These are phyloP conservation scores for Paramecium tetraurelia DNA, from an alignment of 73 alveolate genomes.

Conservation along the genomic window DNA sequence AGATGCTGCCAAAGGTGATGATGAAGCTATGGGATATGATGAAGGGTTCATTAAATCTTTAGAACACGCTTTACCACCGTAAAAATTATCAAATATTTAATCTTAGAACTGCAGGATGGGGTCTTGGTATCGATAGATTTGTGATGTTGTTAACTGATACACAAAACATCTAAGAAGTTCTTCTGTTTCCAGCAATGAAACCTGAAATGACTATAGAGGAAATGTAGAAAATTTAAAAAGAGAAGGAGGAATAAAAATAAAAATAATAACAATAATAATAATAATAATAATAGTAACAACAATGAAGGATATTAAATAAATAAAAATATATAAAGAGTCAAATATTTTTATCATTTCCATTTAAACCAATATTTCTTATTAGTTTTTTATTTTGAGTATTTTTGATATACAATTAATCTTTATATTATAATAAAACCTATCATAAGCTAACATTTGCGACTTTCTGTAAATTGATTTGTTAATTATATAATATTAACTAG, in stretches of 20 bases:
- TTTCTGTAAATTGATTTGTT: background rate
- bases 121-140: constrained; percentile 95
- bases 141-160: constrained; percentile 94
- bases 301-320: background rate
- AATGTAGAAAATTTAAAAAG: constrained; percentile 46
- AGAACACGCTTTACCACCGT: constrained; percentile 98
- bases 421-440: no score
- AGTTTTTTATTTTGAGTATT: no score
- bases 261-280: background rate
- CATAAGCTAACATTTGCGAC: no score
- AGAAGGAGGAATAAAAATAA: constrained; percentile 49
- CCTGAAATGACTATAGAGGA: constrained; percentile 63
- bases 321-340: background rate
- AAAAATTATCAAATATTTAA: background rate
- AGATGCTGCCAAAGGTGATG: constrained; percentile 93
- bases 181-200: constrained; percentile 98
- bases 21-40: constrained; percentile 95
- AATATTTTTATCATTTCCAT: background rate
- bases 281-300: background rate
- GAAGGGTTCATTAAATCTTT: constrained; percentile 89
- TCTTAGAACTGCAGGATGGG: constrained; percentile 95
- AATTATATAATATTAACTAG: background rate
- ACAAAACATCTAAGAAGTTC: constrained; percentile 91
- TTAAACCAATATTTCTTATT: no score
- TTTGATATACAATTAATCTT: no score